Conservation (phyloP, 768 basidiomycete genomes). For the Strobilomyces confusus region DNA sequence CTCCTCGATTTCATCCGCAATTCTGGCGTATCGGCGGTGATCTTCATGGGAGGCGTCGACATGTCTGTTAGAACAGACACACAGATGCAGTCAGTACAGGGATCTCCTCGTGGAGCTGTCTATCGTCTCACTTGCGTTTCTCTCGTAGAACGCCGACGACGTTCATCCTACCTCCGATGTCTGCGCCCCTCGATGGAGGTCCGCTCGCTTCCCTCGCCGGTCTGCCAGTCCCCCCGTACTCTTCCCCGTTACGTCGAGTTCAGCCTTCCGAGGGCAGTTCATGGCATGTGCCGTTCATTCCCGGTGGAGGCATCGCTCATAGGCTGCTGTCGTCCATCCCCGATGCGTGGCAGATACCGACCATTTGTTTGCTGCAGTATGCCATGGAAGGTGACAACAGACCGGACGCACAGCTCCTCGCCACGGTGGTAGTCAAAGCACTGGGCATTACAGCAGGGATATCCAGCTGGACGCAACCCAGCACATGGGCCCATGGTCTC, state of each 20-base stretch:
- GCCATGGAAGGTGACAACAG: slow-evolving; percentile 83
- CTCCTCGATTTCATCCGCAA: slow-evolving; percentile 54
- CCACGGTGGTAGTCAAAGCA: slow-evolving; percentile 48
- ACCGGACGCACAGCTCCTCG: slow-evolving; percentile 61
- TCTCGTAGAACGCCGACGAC: slow-evolving; percentile 59
- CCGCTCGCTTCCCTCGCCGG: slow-evolving; percentile 40
- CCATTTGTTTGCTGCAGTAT: slow-evolving; percentile 63
- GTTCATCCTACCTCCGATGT: slow-evolving; percentile 44
- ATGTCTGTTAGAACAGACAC: slow-evolving; percentile 66
- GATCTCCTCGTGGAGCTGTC: not conserved
- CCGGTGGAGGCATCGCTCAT: slow-evolving; percentile 71
- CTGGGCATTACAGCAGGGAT: slow-evolving; percentile 35
- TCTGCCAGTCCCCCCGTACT: slow-evolving; percentile 53
- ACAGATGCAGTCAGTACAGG: slow-evolving; percentile 65
- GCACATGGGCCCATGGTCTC: slow-evolving; percentile 55
- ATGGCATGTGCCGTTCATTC: slow-evolving; percentile 61
- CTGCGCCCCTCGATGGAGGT: slow-evolving; percentile 42
- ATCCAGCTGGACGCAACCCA: slow-evolving; percentile 55
- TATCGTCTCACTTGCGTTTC: slow-evolving; percentile 2
- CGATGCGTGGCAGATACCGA: slow-evolving; percentile 46
- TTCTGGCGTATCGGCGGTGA: slow-evolving; percentile 46
- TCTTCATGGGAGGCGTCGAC: slow-evolving; percentile 77
- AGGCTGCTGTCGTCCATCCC: slow-evolving; percentile 61
- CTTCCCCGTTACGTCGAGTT: slow-evolving; percentile 42
- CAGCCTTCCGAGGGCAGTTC: slow-evolving; percentile 25